Percentiles rank a stretch among this genome's conserved stretches.
phyloP scores from a whole-genome alignment of 2,329 filamentous ascomycete species.

The Monilinia vaccinii-corymbosi region DNA sequence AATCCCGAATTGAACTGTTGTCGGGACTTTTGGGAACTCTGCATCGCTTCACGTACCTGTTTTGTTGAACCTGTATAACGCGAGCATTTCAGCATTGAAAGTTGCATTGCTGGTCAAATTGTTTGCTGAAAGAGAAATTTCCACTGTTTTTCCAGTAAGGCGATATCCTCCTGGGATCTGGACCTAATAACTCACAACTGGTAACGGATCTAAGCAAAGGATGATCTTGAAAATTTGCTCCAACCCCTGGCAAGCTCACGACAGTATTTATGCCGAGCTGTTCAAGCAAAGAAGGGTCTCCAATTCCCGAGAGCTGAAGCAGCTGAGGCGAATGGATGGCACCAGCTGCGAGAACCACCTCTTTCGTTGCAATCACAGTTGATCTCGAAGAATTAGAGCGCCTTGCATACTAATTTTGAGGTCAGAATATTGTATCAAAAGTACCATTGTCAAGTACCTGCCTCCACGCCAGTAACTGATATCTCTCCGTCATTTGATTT shows the following conservation, averaged over 20 bases:
- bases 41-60: not conserved
- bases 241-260: slow-evolving; percentile 40
- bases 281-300: slow-evolving; percentile 35
- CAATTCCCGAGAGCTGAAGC: slow-evolving; percentile 43
- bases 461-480: slow-evolving; percentile 4
- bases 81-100: slow-evolving; percentile 7
- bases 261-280: slow-evolving; percentile 36
- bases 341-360: slow-evolving; percentile 44
- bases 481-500: not conserved
- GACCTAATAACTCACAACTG: not conserved
- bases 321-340: slow-evolving; percentile 43
- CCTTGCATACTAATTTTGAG: not conserved
- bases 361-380: slow-evolving; percentile 22
- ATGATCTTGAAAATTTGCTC: slow-evolving; percentile 41
- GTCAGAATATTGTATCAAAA: not conserved
- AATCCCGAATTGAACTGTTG: too few species aligned
- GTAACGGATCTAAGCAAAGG: slow-evolving; percentile 15
- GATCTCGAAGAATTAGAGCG: slow-evolving; percentile 24
- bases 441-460: not conserved
- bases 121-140: not conserved
- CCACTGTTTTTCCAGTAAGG: not conserved
- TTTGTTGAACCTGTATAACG: slow-evolving; percentile 4
- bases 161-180: not conserved
- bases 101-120: slow-evolving; percentile 7
- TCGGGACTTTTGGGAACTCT: too few species aligned